These are phyloP conservation scores for Sporothrix luriei DNA, from an alignment of 2,329 filamentous ascomycete genomes.

Conservation along the genomic window DNA sequence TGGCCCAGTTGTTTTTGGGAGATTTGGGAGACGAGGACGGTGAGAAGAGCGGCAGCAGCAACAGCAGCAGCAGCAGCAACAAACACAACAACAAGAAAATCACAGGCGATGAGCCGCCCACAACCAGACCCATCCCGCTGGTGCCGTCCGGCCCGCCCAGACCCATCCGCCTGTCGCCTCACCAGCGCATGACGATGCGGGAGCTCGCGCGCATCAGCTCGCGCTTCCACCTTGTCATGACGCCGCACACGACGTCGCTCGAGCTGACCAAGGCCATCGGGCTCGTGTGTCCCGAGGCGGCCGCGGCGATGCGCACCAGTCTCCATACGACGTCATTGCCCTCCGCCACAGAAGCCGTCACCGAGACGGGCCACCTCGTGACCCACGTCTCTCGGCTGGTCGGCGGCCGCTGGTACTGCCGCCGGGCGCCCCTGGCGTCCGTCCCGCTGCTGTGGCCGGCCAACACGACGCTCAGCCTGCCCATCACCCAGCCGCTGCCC, in stretches of 20 bases:
- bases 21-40: too few species aligned
- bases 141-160: neutral
- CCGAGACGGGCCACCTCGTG: neutral
- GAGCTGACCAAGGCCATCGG: neutral
- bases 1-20: neutral
- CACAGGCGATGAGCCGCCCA: neutral
- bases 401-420: neutral
- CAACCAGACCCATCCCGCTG: neutral
- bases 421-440: neutral
- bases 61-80: too few species aligned
- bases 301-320: neutral
- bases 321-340: neutral
- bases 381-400: neutral
- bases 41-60: too few species aligned
- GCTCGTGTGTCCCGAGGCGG: neutral
- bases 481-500: neutral
- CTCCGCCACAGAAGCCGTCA: neutral
- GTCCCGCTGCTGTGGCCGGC: conserved; percentile 5
- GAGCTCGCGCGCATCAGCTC: neutral
- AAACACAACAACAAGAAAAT: neutral
- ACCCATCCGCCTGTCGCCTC: neutral
- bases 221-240: neutral
- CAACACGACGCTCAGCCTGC: neutral
- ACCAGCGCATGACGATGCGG: neutral
- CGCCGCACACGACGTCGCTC: neutral